These are phyloP conservation scores for Microsporum ferrugineum DNA, from an alignment of 2,329 filamentous ascomycete genomes.

Conservation along the genomic window DNA sequence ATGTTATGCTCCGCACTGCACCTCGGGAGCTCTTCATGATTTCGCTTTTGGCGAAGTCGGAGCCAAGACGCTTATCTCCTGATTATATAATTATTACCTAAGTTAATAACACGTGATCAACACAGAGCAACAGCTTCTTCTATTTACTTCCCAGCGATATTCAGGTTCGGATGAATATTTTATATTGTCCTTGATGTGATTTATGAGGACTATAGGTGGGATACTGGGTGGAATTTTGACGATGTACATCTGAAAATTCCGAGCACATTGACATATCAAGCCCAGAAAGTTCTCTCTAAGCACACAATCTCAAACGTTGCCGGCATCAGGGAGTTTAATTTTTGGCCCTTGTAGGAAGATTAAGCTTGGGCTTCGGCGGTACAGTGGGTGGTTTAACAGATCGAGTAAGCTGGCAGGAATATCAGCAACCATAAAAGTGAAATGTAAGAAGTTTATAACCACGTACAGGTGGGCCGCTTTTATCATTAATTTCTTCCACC, in stretches of 20 bases:
- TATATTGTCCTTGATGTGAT: background rate
- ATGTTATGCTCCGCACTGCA: background rate
- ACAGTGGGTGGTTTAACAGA: background rate
- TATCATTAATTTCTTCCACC: slow-evolving; percentile 9
- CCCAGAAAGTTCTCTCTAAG: no score
- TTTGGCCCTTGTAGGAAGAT: background rate
- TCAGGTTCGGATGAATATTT: background rate
- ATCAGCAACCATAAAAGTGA: background rate
- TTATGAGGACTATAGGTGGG: background rate
- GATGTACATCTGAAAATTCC: no score
- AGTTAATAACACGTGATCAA: no score
- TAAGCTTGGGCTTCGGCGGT: background rate
- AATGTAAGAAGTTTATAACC: background rate
- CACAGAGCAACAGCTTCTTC: background rate
- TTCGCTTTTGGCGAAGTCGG: background rate
- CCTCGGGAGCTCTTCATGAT: background rate
- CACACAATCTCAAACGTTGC: no score
- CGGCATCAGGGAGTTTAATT: background rate
- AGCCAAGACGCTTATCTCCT: background rate
- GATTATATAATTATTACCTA: background rate
- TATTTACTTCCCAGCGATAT: background rate
- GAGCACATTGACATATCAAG: no score
- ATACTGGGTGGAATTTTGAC: no score
- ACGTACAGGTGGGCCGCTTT: background rate
- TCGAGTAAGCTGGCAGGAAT: background rate